These are phyloP conservation scores for Nemania abortiva DNA, from an alignment of 2,329 filamentous ascomycete genomes.

Conservation along the genomic window DNA sequence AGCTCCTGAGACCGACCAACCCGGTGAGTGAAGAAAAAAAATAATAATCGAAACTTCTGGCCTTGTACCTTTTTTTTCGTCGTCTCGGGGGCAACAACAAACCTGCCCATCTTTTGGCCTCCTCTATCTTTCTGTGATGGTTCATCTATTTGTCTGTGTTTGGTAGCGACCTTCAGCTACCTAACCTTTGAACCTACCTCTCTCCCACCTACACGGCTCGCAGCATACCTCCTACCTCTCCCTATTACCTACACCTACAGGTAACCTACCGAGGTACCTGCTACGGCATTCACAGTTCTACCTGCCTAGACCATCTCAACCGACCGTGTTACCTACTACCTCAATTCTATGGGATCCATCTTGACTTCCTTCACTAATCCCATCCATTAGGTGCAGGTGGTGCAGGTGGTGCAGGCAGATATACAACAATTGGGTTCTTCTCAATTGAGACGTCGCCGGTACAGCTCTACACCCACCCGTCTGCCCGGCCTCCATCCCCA, in stretches of 20 bases:
- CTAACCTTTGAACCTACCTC: too few species aligned
- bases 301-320: not conserved
- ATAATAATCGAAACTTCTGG: constrained; percentile 36
- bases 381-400: not conserved
- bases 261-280: constrained; percentile 11
- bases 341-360: constrained; percentile 15
- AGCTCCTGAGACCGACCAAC: constrained; percentile 40
- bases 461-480: constrained; percentile 21
- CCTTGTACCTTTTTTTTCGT: constrained; percentile 27
- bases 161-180: constrained; percentile 15
- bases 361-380: constrained; percentile 21
- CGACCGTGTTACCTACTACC: not conserved
- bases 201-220: not conserved
- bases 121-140: not conserved
- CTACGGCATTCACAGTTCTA: constrained; percentile 4
- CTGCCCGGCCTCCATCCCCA: constrained; percentile 27
- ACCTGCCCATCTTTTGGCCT: constrained; percentile 7
- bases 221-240: constrained; percentile 1
- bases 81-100: constrained; percentile 25
- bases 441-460: not conserved
- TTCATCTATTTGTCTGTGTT: constrained; percentile 4
- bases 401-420: not conserved
- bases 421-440: constrained; percentile 14
- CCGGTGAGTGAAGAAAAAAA: constrained; percentile 14
- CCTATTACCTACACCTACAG: not conserved